phyloP scores from a whole-genome alignment of 2,329 filamentous ascomycete species.

The Fusarium drepaniforme region DNA sequence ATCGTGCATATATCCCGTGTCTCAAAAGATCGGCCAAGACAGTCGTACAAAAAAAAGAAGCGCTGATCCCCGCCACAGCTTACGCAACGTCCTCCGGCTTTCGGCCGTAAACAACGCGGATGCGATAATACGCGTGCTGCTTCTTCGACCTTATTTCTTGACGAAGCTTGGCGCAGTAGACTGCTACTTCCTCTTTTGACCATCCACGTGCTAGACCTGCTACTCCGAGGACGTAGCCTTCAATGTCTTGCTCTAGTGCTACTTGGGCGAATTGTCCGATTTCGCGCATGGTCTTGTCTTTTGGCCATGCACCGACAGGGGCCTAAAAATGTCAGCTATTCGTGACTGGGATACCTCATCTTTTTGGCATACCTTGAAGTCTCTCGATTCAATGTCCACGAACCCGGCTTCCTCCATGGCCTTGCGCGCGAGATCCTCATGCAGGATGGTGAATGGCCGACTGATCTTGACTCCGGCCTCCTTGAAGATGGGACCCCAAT shows the following conservation, averaged over 20 bases:
- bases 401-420: conserved; percentile 18
- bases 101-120: conserved; percentile 37
- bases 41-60: background rate
- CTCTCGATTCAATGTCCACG: conserved; percentile 11
- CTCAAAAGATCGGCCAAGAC: background rate
- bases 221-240: conserved; percentile 47
- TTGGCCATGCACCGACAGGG: conserved; percentile 19
- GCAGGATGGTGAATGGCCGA: conserved; percentile 36
- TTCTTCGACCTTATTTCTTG: conserved; percentile 41
- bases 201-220: conserved; percentile 48
- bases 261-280: conserved; percentile 41
- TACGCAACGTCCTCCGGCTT: conserved; percentile 7
- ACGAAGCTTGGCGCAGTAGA: conserved; percentile 48
- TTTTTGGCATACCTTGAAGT: background rate
- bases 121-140: conserved; percentile 40
- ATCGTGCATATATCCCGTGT: background rate
- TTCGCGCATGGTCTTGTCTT: conserved; percentile 12
- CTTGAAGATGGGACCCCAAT: conserved; percentile 42
- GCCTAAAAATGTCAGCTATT: background rate
- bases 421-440: conserved; percentile 10
- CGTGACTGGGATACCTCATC: background rate
- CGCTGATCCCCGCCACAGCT: background rate
- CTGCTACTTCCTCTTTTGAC: conserved; percentile 46
- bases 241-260: conserved; percentile 49
- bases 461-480: conserved; percentile 44